Conservation (phyloP, 345 rosid genomes). For the Gossypioides kirkii region DNA sequence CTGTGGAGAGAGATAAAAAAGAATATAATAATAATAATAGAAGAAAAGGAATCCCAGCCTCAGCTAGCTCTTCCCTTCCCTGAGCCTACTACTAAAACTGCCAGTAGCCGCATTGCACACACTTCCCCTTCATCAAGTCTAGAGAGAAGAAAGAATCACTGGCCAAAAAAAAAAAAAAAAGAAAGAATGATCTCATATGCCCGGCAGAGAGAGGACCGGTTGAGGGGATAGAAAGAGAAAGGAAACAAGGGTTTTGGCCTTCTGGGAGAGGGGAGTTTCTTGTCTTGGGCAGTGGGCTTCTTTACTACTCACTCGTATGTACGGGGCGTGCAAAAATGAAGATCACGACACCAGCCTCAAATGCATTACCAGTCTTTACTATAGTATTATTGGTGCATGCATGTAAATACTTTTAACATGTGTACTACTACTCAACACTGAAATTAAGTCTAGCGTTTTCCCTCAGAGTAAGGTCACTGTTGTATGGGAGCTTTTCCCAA, state of each 20-base stretch:
- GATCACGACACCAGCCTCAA: neutral
- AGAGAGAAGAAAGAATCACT: neutral
- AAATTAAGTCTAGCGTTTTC: no score
- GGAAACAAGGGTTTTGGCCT: neutral
- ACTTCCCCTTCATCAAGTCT: neutral
- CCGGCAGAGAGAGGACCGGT: neutral
- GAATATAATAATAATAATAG: neutral
- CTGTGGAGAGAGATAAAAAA: neutral
- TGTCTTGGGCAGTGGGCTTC: constrained; percentile 21
- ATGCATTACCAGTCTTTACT: neutral
- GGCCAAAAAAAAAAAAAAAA: no score
- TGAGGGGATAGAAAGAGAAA: neutral
- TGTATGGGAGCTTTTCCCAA: no score
- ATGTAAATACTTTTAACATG: no score
- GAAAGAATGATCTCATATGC: neutral
- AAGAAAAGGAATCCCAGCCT: neutral
- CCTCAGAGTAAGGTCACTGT: no score
- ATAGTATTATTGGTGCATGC: no score
- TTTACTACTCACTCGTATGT: neutral
- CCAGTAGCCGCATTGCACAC: neutral
- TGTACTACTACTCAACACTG: no score
- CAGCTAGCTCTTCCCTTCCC: neutral
- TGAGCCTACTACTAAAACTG: neutral
- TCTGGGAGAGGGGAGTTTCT: neutral
- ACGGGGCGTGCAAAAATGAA: constrained; percentile 1